Base-by-base conservation (phyloP, 1,139 yeast genomes). In the Spathaspora sp. region DNA sequence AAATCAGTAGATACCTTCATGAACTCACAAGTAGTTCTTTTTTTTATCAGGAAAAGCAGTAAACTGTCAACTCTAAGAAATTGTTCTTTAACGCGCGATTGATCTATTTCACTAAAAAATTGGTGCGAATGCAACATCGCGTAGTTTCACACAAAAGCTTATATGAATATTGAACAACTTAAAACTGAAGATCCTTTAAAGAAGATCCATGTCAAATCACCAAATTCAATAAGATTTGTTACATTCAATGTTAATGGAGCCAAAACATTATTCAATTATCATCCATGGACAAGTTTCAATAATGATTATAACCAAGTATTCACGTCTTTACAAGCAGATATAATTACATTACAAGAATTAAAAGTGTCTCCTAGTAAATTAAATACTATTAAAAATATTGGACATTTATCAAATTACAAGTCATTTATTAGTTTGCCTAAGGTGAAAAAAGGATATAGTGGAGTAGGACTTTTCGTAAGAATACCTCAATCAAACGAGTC, bases 231-330 rank as follows among this genome's bases (percentile, higher is more conserved):
- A 2, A 65, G 93, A 23, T 70, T 81, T 43, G 70, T 86, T 9
- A 76, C 96, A 1, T 91, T 91, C 71, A 91, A 91, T 60, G 87
- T 91, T 40, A 90, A 93, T 56, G 97, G 97, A 0, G 67, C 84
- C 46, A 82, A 89, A 48, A 89, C 96, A 0, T 65, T 91, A 9
- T 81, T 85, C 60, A 85, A 87, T 57, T 89, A 88, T 59, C 80
- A 82, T 52, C 97, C 97, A 2, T 91, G 96, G 93, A 83, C 80
- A 48, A 67, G 72, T 29, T 67, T 65, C 38, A 58, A 76, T 47
- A 68, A 74, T 18, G 73, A 79, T 8, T 72, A 83, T 45, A 68
- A 68, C 40, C 60, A 48, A 20, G 72, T 86, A 58, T 84, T 90
- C 52, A 63, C 67, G 6, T 59, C 67, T 36, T 65, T 93, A 49